Conservation (phyloP, 2,329 filamentous ascomycete genomes). For the Cordyceps fumosorosea region DNA sequence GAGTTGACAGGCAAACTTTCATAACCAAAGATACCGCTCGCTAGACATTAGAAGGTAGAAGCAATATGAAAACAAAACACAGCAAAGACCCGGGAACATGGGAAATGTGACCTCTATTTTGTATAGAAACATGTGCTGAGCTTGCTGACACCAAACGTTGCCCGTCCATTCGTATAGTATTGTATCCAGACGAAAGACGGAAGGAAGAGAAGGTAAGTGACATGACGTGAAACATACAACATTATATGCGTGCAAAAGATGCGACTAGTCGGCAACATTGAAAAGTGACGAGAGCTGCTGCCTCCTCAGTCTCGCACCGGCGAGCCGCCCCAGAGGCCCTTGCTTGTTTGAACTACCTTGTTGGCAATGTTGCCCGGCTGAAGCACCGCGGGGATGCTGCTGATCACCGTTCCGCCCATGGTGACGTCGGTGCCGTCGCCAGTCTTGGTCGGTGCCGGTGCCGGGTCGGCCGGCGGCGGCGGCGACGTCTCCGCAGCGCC, state of each 20-base stretch:
- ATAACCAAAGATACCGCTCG: slow-evolving; percentile 34
- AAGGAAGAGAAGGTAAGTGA: neutral
- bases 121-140: neutral
- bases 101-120: neutral
- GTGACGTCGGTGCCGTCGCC: slow-evolving; percentile 33
- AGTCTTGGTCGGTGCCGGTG: neutral
- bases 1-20: slow-evolving; percentile 14
- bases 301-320: slow-evolving; percentile 21
- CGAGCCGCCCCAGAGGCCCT: slow-evolving; percentile 51
- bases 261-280: too few species aligned
- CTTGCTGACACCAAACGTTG: neutral
- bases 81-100: neutral
- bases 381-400: slow-evolving; percentile 42
- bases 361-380: slow-evolving; percentile 50
- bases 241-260: neutral
- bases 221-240: neutral
- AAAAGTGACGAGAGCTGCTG: neutral
- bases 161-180: neutral
- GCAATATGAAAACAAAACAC: slow-evolving; percentile 5
- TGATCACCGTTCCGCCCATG: slow-evolving; percentile 38
- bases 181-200: neutral
- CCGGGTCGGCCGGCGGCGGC: too few species aligned
- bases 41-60: slow-evolving; percentile 22
- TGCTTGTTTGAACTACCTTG: slow-evolving; percentile 56
- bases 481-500: neutral